These are phyloP conservation scores for Phylloporus sp. DNA, from an alignment of 768 basidiomycete species.

Conservation along the genomic window DNA sequence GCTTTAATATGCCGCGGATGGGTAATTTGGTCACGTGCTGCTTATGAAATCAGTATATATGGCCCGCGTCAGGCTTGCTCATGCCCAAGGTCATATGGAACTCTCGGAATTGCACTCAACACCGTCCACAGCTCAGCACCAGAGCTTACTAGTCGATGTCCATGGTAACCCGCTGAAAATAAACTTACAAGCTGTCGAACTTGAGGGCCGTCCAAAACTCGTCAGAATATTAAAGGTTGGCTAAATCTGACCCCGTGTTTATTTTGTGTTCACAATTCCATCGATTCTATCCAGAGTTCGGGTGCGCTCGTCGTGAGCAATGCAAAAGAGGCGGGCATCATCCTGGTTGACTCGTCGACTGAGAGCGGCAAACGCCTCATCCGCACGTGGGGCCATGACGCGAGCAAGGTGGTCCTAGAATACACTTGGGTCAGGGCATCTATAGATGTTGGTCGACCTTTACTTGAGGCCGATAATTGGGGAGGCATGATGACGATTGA, in stretches of 20 bases:
- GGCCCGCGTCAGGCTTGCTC: not conserved
- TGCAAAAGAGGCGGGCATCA: constrained; percentile 50
- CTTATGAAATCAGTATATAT: not conserved
- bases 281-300: constrained; percentile 39
- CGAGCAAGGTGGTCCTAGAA: constrained; percentile 46
- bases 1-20: not conserved
- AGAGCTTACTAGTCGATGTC: constrained; percentile 36
- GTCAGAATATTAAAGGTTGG: constrained; percentile 47
- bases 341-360: constrained; percentile 54
- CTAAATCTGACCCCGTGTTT: constrained; percentile 3
- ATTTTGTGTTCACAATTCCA: not conserved
- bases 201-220: constrained; percentile 47
- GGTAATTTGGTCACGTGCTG: constrained; percentile 8
- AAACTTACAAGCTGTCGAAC: constrained; percentile 56
- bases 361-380: constrained; percentile 54
- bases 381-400: constrained; percentile 53
- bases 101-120: constrained; percentile 16
- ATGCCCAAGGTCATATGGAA: constrained; percentile 11
- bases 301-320: constrained; percentile 53
- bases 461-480: constrained; percentile 50
- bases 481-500: constrained; percentile 39
- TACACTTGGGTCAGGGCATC: constrained; percentile 51
- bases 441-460: constrained; percentile 38
- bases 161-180: constrained; percentile 44
- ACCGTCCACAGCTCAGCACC: constrained; percentile 9